Evolutionary conservation across 2,329 filamentous ascomycete species (phyloP).

Genomic region (Mycosphaerella sp.): DNA sequence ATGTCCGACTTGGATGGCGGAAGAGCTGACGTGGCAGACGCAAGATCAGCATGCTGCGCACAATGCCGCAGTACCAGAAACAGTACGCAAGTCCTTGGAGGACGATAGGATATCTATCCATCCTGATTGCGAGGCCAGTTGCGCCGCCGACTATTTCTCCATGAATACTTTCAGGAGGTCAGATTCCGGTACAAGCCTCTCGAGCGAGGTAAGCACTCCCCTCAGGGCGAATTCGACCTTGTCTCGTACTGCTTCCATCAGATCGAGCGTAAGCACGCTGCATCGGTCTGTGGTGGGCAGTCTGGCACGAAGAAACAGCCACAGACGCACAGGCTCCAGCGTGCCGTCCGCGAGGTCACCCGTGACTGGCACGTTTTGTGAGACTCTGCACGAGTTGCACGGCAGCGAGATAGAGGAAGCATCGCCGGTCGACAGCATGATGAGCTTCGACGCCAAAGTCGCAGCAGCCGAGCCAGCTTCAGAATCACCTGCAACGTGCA

Average conservation of each 20-base stretch:
- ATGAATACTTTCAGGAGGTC: conserved; percentile 21
- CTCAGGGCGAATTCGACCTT: conserved; percentile 21
- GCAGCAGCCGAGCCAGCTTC: not conserved
- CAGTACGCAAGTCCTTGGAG: conserved; percentile 13
- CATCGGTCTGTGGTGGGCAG: conserved; percentile 29
- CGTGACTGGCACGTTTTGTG: conserved; percentile 33
- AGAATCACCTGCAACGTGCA: not conserved
- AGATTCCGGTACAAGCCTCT: conserved; percentile 17
- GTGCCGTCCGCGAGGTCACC: conserved; percentile 21
- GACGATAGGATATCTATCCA: conserved; percentile 35
- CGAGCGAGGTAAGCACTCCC: conserved; percentile 19
- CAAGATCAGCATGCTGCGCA: conserved; percentile 3
- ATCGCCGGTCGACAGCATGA: conserved; percentile 2
- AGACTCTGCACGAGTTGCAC: conserved; percentile 38
- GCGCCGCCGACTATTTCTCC: conserved; percentile 34
- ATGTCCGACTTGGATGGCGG: conserved; percentile 37
- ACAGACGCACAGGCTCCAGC: conserved; percentile 6
- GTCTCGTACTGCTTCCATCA: conserved; percentile 34
- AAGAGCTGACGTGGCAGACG: not conserved
- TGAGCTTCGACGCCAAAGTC: not conserved
- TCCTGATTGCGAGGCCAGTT: conserved; percentile 44
- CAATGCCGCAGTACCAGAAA: conserved; percentile 9
- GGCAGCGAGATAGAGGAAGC: conserved; percentile 30
- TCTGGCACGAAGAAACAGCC: conserved; percentile 22
- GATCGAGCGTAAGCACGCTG: conserved; percentile 31